Base-by-base conservation (phyloP, 805 yeast genomes). In the Komagataella pseudopastoris region DNA sequence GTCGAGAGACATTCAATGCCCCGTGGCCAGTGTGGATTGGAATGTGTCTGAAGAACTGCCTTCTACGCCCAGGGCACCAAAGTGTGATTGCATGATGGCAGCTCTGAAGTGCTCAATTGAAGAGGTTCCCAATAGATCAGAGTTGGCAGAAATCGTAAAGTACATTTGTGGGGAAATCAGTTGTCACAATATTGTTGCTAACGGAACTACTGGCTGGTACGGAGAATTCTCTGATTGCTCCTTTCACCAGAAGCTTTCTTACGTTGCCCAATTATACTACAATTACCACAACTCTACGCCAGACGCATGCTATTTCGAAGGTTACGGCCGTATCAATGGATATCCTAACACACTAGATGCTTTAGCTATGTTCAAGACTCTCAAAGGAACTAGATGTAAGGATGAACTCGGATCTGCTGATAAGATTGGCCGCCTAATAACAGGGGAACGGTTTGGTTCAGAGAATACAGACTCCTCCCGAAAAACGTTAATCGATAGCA, bases 81-180 rank as follows among this genome's bases (percentile, higher is more conserved):
- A 67, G 50, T 75, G 79, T 59, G 75, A 70, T 53, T 74, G 78
- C 55, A 60, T 73, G 30, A 65, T 70, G 61, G 56, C 71, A 6
- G 65, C 71, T 4, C 56, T 71, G 4, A 56, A 67, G 1, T 75
- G 78, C 56, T 62, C 70, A 45, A 58, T 64, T 24, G 56, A 60
- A 30, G 39, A 30, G 39, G 39, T 48, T 59, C 56, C 39, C 50
- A 18, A 18, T 48, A 22, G 8, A 52, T 51, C 1, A 58, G 63
- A 23, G 52, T 64, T 47, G 61, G 59, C 44, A 51, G 48, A 36
- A 54, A 48, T 70, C 22, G 48, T 55, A 12, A 63, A 69, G 20
- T 43, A 57, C 4, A 58, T 74, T 2, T 75, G 79, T 54, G 50
- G 60, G 12, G 53, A 58, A 6, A 62, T 68, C 6, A 67, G 71